Percentiles rank a stretch among this genome's conserved stretches.
phyloP scores from a whole-genome alignment of 148 eudicot genomes.

The Cornus florida region DNA sequence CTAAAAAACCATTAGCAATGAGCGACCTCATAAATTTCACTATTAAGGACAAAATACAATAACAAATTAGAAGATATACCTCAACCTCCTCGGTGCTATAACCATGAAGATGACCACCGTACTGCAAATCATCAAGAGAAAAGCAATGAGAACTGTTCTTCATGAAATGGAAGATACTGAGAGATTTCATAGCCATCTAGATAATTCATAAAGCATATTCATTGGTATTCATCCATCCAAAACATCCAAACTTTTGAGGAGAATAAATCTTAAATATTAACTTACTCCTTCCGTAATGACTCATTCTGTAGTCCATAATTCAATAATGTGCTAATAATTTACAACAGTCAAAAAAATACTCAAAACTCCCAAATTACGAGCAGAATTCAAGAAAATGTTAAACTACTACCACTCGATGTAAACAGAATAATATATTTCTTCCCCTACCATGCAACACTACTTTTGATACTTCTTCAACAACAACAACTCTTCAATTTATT shows the following conservation, averaged over 20 bases:
- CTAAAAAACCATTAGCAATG: constrained; percentile 14
- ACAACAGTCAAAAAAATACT: background rate
- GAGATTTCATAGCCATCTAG: background rate
- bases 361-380: background rate
- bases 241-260: background rate
- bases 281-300: background rate
- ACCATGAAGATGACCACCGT: constrained; percentile 62
- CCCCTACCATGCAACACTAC: background rate
- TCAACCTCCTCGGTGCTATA: constrained; percentile 52
- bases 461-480: background rate
- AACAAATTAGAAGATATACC: constrained; percentile 29
- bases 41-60: background rate
- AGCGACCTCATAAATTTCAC: background rate
- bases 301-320: background rate
- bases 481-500: background rate
- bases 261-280: background rate
- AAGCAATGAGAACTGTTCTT: background rate
- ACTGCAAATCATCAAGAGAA: constrained; percentile 32
- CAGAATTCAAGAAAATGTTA: background rate
- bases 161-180: background rate
- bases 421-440: too few species aligned
- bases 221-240: background rate
- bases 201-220: background rate
- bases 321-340: background rate
- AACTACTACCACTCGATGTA: background rate